Conservation (phyloP, 345 rosid genomes). For the thale cress (Arabidopsis thaliana) region DNA sequence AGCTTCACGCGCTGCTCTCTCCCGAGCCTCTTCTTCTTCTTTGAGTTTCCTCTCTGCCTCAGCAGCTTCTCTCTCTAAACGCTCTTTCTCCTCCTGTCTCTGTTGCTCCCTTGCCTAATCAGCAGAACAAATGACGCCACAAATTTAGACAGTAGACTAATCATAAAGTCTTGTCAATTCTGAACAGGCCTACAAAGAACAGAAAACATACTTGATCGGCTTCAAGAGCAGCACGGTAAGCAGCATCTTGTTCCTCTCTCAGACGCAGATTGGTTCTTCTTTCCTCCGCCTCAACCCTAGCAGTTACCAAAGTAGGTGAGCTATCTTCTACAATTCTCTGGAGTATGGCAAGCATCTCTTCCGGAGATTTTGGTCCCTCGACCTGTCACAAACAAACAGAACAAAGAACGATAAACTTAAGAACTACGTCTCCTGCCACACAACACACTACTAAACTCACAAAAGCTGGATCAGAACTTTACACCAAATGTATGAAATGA, state of each 20-base stretch:
- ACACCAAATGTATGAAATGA: background rate
- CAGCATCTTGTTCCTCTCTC: slow-evolving; percentile 99
- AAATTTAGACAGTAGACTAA: slow-evolving; percentile 6
- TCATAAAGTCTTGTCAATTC: slow-evolving; percentile 1
- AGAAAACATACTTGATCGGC: slow-evolving; percentile 81
- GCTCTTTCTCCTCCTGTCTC: slow-evolving; percentile 86
- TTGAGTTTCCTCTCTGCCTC: slow-evolving; percentile 86
- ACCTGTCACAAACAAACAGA: slow-evolving; percentile 53
- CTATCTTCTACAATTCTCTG: slow-evolving; percentile 98
- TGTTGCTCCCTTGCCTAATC: slow-evolving; percentile 85
- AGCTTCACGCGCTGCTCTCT: slow-evolving; percentile 84
- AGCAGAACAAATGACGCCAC: slow-evolving; percentile 9
- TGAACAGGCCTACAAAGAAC: background rate
- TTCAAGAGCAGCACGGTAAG: slow-evolving; percentile 97
- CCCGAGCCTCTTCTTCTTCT: slow-evolving; percentile 92
- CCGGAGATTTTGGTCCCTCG: slow-evolving; percentile 92
- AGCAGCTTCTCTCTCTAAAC: slow-evolving; percentile 83
- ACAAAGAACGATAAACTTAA: slow-evolving; percentile 1
- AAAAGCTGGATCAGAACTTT: background rate
- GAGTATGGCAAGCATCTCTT: slow-evolving; percentile 70
- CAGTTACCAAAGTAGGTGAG: slow-evolving; percentile 78
- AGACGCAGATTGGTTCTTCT: slow-evolving; percentile 76
- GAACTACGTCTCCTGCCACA: background rate
- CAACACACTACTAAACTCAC: slow-evolving; percentile 3
- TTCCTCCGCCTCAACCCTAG: slow-evolving; percentile 94